phyloP scores from a whole-genome alignment of 441 rosid genomes.

The Breynia disticha region DNA sequence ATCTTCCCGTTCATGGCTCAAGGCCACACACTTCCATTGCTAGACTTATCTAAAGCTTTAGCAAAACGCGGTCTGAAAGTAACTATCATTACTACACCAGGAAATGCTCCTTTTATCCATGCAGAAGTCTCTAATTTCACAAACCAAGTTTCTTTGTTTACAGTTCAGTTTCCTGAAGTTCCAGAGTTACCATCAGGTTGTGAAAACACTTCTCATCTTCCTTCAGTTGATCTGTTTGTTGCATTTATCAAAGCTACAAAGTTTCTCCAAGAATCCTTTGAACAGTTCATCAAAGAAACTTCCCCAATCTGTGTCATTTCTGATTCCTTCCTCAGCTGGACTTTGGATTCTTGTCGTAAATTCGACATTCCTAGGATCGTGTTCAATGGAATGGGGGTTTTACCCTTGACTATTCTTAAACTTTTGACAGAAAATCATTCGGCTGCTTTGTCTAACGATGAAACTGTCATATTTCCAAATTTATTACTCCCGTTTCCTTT shows the following conservation, averaged over 20 bases:
- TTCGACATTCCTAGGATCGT: conserved; percentile 21
- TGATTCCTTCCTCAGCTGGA: conserved; percentile 22
- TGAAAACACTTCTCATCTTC: conserved; percentile 20
- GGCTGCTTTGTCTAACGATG: not conserved
- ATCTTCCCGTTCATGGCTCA: conserved; percentile 30
- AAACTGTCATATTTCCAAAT: conserved; percentile 1
- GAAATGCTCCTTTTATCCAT: conserved; percentile 18
- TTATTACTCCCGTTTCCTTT: conserved; percentile 15
- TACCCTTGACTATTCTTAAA: conserved; percentile 7
- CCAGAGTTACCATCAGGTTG: conserved; percentile 14
- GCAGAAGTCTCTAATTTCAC: conserved; percentile 1
- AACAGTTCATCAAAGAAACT: conserved; percentile 13
- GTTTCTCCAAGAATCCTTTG: conserved; percentile 19
- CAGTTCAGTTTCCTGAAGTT: conserved; percentile 17
- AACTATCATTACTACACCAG: conserved; percentile 21
- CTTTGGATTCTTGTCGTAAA: conserved; percentile 13
- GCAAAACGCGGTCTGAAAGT: conserved; percentile 5
- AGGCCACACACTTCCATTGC: conserved; percentile 26
- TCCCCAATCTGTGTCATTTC: conserved; percentile 21
- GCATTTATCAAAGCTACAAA: conserved; percentile 17
- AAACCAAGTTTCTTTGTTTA: conserved; percentile 12
- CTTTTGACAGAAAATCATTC: not conserved
- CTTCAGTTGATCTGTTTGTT: conserved; percentile 12
- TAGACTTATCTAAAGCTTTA: conserved; percentile 21
- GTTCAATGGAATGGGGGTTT: conserved; percentile 22